phyloP scores from a whole-genome alignment of 106 monocot species.

The Alisma plantagoaquatica region DNA sequence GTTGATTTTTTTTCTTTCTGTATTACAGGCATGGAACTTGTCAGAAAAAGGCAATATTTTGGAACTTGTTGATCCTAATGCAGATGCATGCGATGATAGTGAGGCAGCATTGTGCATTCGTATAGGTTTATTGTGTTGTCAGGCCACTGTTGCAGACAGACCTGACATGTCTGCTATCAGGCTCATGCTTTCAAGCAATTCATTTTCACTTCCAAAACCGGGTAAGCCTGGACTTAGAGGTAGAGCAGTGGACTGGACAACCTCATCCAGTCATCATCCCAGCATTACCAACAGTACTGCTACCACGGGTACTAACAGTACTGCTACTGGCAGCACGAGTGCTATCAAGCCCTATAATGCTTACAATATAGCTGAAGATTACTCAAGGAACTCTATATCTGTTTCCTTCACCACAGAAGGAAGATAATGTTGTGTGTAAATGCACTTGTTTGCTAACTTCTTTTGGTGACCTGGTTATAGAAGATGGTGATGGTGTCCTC shows the following conservation, averaged over 20 bases:
- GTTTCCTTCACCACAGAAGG: constrained; percentile 52
- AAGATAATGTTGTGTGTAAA: too few relatives aligned
- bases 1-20: neutral
- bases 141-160: constrained; percentile 35
- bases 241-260: constrained; percentile 24
- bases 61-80: constrained; percentile 38
- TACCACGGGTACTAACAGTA: constrained; percentile 12
- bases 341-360: constrained; percentile 5
- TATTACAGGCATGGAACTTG: constrained; percentile 47
- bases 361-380: constrained; percentile 24
- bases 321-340: constrained; percentile 4
- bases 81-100: constrained; percentile 15
- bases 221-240: constrained; percentile 53
- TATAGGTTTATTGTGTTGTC: constrained; percentile 58
- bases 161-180: constrained; percentile 50
- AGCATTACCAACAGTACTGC: neutral
- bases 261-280: neutral
- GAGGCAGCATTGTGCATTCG: constrained; percentile 52
- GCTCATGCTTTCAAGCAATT: constrained; percentile 51
- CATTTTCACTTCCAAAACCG: constrained; percentile 48
- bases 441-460: neutral
- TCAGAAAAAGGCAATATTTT: constrained; percentile 28
- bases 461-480: neutral
- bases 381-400: constrained; percentile 53
- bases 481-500: too few relatives aligned